These are phyloP conservation scores for Histomonas meleagridis DNA, from an alignment of 208 protist genomes.

Conservation along the genomic window DNA sequence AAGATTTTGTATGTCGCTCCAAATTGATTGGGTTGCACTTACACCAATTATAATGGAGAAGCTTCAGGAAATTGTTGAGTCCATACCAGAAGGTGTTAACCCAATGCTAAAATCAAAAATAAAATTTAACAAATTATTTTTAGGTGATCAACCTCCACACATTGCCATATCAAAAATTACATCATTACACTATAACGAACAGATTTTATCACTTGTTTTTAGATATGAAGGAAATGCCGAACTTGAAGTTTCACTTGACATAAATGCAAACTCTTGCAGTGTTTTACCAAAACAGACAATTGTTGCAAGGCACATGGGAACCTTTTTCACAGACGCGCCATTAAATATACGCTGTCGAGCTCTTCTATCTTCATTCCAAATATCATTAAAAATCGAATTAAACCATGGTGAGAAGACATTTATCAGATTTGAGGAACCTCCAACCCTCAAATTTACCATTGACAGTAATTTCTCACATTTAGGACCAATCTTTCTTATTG, in stretches of 20 bases:
- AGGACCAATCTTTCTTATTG: neutral
- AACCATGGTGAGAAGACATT: neutral
- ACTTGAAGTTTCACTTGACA: neutral
- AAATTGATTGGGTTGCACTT: constrained; percentile 8
- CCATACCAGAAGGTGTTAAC: neutral
- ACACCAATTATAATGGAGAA: neutral
- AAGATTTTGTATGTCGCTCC: neutral
- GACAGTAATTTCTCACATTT: neutral
- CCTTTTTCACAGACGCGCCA: neutral
- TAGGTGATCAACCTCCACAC: neutral
- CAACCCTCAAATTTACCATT: neutral
- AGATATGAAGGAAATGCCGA: neutral
- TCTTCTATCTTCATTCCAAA: neutral
- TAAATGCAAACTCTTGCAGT: neutral
- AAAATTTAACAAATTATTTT: neutral
- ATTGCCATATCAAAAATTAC: neutral
- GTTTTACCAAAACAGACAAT: neutral
- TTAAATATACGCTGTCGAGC: neutral
- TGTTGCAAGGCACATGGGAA: neutral
- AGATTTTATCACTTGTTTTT: neutral
- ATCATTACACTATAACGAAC: neutral
- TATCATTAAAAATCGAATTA: neutral
- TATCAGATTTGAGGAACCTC: neutral
- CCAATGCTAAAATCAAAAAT: neutral
- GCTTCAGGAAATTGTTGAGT: neutral